Base-by-base conservation (phyloP, 176 grass and related monocot species). In the Ensete ventricosum region DNA sequence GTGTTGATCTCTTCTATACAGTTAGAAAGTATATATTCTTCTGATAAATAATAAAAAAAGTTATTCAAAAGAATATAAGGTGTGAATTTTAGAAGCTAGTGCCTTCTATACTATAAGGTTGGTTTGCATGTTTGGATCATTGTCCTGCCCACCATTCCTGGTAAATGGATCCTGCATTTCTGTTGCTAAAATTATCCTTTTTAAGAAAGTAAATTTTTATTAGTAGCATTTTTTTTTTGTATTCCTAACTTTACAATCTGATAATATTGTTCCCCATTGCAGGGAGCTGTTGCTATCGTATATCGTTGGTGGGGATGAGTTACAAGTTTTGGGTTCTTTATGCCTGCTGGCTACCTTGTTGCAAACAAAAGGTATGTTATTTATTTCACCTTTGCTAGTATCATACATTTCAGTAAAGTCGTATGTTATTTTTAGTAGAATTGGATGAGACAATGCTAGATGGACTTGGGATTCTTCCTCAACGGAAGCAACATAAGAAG, bases 401-500 rank as follows among this genome's bases (percentile, higher is more conserved):
- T 10, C 55, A 80, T 83, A 62, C 13, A 79, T 25, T 83, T 69
- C 78, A 60, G 43, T 79, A 3, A 20, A 55, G 58, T 82, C 10
- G 43, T 51, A 58, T 66, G 11, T 69, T 65, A 53, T 68, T 12
- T 80, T 73, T 76, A 85, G 43, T 84, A 99, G 96, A 99, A 82
- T 89, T 99, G 73, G 96, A 99, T 74, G 96, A 99, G 78, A 89
- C 96, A 19, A 84, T 99, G 84, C 84, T 99, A 71, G 96, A 99
- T 91, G 91, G 86, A 71, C 91, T 99, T 84, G 96, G 96, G 75
- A 99, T 99, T 84, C 87, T 99, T 73, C 96, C 96, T 84, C 96
- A 95, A 86, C 89, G 96, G 88, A 99, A 95, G 84, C 91, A 95
- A 53, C 96, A 99, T 68, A 99, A 99, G 80, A 99, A 95, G 81